Evolutionary conservation across 2,329 filamentous ascomycete genomes (phyloP).

Genomic region (Aureobasidium zeae): DNA sequence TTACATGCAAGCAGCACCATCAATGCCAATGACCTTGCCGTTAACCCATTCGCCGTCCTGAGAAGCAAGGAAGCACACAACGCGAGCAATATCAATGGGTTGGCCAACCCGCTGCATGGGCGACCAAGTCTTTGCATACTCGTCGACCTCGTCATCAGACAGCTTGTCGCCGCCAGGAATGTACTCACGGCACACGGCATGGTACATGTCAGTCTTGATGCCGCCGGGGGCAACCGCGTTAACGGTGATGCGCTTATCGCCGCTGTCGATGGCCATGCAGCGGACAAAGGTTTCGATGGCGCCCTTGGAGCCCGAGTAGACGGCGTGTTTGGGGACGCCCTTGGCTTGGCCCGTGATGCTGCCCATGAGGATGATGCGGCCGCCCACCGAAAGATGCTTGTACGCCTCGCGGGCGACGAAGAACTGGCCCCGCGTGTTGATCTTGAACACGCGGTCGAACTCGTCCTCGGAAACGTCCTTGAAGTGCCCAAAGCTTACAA

Average conservation of each 20-base stretch:
- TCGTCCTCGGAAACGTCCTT: constrained; percentile 47
- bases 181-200: constrained; percentile 55
- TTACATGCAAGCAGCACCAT: constrained; percentile 34
- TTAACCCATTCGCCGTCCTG: constrained; percentile 50
- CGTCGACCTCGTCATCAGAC: constrained; percentile 49
- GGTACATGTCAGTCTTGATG: constrained; percentile 51
- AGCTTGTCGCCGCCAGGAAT: constrained; percentile 50
- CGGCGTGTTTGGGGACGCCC: constrained; percentile 45
- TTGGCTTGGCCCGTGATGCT: constrained; percentile 50
- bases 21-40: constrained; percentile 45
- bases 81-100: constrained; percentile 58
- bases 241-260: constrained; percentile 47
- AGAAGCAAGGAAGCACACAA: constrained; percentile 51
- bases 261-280: constrained; percentile 46
- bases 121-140: constrained; percentile 55
- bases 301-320: constrained; percentile 47
- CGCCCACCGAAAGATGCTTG: constrained; percentile 43
- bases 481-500: constrained; percentile 45
- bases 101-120: constrained; percentile 57
- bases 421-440: constrained; percentile 56
- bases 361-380: constrained; percentile 47
- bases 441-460: constrained; percentile 50
- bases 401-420: constrained; percentile 51
- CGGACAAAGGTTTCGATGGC: constrained; percentile 46
- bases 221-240: constrained; percentile 53